Evolutionary conservation across 2,329 filamentous ascomycete species (phyloP).

Genomic region (Eurotiales sp.): DNA sequence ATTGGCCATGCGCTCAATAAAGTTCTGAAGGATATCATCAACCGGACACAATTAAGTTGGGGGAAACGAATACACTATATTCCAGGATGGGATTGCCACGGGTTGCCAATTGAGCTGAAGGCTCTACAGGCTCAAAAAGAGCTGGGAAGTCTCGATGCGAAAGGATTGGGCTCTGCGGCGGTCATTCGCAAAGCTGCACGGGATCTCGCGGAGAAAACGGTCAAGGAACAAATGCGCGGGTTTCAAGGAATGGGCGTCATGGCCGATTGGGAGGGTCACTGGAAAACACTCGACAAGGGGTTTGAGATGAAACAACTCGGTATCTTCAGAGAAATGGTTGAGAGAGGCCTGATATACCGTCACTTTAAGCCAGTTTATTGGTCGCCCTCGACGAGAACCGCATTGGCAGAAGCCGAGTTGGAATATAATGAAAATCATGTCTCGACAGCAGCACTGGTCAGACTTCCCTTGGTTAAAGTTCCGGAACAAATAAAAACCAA

Average conservation of each 20-base stretch:
- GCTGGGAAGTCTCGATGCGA: constrained; percentile 19
- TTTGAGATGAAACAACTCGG: constrained; percentile 60
- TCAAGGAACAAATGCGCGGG: constrained; percentile 56
- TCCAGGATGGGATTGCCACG: constrained; percentile 97
- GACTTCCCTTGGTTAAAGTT: constrained; percentile 62
- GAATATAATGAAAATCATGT: constrained; percentile 62
- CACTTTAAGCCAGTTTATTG: constrained; percentile 63
- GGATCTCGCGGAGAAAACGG: constrained; percentile 52
- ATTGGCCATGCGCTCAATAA: constrained; percentile 96
- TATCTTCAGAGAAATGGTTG: constrained; percentile 60
- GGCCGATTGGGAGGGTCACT: constrained; percentile 61
- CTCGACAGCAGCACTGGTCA: constrained; percentile 63
- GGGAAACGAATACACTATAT: constrained; percentile 75
- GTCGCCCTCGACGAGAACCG: constrained; percentile 63
- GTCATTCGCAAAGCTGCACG: constrained; percentile 54
- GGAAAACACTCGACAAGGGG: constrained; percentile 59
- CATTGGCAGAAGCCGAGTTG: constrained; percentile 61
- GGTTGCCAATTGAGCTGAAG: constrained; percentile 94
- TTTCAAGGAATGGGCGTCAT: constrained; percentile 61
- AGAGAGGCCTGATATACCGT: constrained; percentile 58
- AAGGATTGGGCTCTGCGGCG: constrained; percentile 36
- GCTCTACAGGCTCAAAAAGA: constrained; percentile 63
- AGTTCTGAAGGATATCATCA: constrained; percentile 90
- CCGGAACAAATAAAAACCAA: constrained; percentile 43
- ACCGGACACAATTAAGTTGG: constrained; percentile 73